Percentiles rank a stretch among this genome's conserved stretches.
Evolutionary conservation across 106 monocot genomes (phyloP).

Genomic region (Iris macrosiphon): DNA sequence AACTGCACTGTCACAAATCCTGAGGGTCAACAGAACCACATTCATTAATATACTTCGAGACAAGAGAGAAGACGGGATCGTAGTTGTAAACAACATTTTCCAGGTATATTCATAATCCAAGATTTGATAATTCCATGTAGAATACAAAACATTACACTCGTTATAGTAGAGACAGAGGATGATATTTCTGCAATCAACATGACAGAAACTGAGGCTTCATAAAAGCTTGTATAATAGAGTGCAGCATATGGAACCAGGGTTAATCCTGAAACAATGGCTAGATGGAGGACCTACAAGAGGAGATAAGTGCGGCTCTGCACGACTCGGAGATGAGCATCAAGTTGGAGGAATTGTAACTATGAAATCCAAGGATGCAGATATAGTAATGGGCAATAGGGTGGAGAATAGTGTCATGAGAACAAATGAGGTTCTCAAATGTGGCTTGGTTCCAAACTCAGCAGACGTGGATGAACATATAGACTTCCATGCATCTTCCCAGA

Average conservation of each 20-base stretch:
- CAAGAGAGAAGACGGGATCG: conserved; percentile 14
- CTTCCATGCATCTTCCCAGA: too few relatives aligned
- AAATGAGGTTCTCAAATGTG: too few relatives aligned
- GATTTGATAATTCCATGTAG: neutral
- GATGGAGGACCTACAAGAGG: conserved; percentile 4
- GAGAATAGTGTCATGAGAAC: too few relatives aligned
- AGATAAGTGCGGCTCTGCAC: neutral
- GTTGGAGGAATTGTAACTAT: too few relatives aligned
- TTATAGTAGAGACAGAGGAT: too few relatives aligned
- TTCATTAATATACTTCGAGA: conserved; percentile 15
- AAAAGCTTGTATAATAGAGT: neutral
- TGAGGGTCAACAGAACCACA: conserved; percentile 13
- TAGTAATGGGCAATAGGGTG: neutral
- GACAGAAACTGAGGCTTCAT: conserved; percentile 21
- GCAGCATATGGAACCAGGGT: conserved; percentile 4
- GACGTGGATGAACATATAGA: too few relatives aligned
- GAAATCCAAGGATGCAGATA: too few relatives aligned
- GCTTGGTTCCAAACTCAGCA: too few relatives aligned
- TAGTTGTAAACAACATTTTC: conserved; percentile 21
- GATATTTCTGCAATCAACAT: neutral
- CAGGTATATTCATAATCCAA: conserved; percentile 17
- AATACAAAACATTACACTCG: too few relatives aligned
- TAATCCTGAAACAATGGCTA: conserved; percentile 5
- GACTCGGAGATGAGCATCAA: too few relatives aligned
- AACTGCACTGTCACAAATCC: conserved; percentile 24